Evolutionary conservation across 805 yeast species (phyloP), one percentile per base, ranked within the genome.

Genomic region (Cyberlindnera bimundalis): DNA sequence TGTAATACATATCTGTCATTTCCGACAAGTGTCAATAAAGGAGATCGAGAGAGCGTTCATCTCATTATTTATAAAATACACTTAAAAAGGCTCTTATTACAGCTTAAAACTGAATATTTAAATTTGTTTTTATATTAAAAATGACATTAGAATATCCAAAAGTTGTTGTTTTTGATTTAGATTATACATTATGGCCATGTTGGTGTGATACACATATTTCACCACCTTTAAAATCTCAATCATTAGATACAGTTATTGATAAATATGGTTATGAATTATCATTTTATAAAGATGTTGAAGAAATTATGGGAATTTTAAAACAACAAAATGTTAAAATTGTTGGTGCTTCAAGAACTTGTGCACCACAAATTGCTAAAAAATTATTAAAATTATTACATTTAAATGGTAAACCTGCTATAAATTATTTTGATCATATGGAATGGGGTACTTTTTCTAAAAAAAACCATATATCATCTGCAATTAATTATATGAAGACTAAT

Each of bases 201-300:
- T 84, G 90, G 90, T 83, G 90, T 59, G 90, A 84, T 52, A 82
- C 87, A 1, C 90, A 84, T 53, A 68, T 84, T 16, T 59, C 67
- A 3, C 64, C 76, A 7, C 90, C 90, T 0, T 43, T 81, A 17
- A 66, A 65, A 39, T 53, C 66, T n/a, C 41, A 46, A 15, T 53
- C 62, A 13, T 62, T 62, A 11, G 52, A 60, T 13, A 53, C 60
- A 4, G 66, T 81, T 2, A 62, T 67, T 1, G 91, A 84, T 52
- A 62, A 45, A 27, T 37, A 67, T 43, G 87, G 87, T 0, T 76
- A 66, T 49, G 64, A 70, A 30, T 63, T 85, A 13, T 58, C 76
- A 0, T 71, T 87, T 36, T 88, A 77, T 57, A 66, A 65, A 17
- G 95, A 88, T 48, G 91, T 88, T 15, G 79, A 77, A 10, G 70